Base-by-base conservation (phyloP, 1,139 yeast genomes). In the Yamadazyma oceani region DNA sequence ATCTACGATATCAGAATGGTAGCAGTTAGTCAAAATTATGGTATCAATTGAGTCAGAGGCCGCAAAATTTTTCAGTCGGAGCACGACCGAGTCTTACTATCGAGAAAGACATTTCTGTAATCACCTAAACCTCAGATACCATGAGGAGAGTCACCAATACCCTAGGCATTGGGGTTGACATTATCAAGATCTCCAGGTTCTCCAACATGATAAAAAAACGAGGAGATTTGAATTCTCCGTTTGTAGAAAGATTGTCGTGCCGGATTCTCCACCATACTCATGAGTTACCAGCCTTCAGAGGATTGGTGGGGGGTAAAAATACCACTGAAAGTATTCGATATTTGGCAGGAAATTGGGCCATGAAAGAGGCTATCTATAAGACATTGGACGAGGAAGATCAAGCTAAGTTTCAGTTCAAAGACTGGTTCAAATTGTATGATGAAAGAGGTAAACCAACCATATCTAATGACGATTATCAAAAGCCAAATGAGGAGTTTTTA, bases 361-460 rank as follows among this genome's bases (percentile, higher is more conserved):
- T 77, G 19, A 86, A 85, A 50, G 95, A 85, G 51, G 92, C 95
- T 0, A 55, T 84, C 5, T 85, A 67, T 58, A 85, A 85, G 55
- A 69, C 84, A 0, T 58, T 86, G 40, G 77, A 72, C 32, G 42
- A 54, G 0, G 46, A 44, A 2, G 75, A 74, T 32, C 95, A 86
- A 54, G 39, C 44, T 11, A 11, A 17, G 5, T 85, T 85, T 51
- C 60, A 60, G 32, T 83, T 86, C 64, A 72, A 66, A 12, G 60
- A 77, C 13, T 86, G 95, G 94, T 79, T 69, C 50, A 67, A 81
- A 37, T 35, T 36, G 7, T 66, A 69, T 35, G 65, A 64, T 36
- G 43, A 40, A 1, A 43, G 60, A 21, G 75, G 75, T 1, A 60
- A 58, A 36, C 84, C 83, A 0, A 42, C 42, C 10, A 58, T 75